These are phyloP conservation scores for Kregervanrija pseudodelftensis DNA, from an alignment of 805 yeast genomes.

Conservation along the genomic window DNA sequence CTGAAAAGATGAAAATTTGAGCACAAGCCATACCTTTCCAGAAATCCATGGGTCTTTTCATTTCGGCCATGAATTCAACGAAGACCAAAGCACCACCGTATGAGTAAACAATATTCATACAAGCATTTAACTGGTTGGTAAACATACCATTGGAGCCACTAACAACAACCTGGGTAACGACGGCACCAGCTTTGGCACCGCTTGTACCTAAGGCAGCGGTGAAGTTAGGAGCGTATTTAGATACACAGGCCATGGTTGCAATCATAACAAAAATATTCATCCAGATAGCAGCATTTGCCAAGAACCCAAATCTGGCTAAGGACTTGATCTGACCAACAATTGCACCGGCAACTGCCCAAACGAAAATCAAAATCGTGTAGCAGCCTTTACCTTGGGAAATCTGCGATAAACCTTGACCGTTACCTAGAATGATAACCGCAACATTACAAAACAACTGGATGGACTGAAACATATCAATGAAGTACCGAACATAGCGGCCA, in stretches of 20 bases:
- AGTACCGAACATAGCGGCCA: constrained; percentile 28
- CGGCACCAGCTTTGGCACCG: constrained; percentile 17
- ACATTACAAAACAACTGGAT: constrained; percentile 38
- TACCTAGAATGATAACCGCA: constrained; percentile 33
- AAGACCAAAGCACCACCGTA: constrained; percentile 45
- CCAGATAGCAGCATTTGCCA: constrained; percentile 41
- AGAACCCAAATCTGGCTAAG: constrained; percentile 31
- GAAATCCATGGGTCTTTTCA: constrained; percentile 41
- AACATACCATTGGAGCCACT: constrained; percentile 25
- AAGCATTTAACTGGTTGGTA: constrained; percentile 5
- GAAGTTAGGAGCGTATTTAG: constrained; percentile 29
- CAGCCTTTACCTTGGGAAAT: constrained; percentile 30
- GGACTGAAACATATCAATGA: constrained; percentile 32
- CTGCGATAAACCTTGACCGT: constrained; percentile 38
- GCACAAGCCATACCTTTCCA: constrained; percentile 41
- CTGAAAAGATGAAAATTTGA: constrained; percentile 32
- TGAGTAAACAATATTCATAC: constrained; percentile 40
- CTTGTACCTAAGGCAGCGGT: constrained; percentile 17
- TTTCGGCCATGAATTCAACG: constrained; percentile 40
- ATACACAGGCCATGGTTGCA: constrained; percentile 38
- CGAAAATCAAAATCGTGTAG: constrained; percentile 33
- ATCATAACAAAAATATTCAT: constrained; percentile 37
- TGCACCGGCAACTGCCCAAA: constrained; percentile 39
- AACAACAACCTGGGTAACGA: constrained; percentile 18
- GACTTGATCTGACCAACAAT: constrained; percentile 37